These are phyloP conservation scores for Trametes punicea DNA, from an alignment of 768 basidiomycete species.

Conservation along the genomic window DNA sequence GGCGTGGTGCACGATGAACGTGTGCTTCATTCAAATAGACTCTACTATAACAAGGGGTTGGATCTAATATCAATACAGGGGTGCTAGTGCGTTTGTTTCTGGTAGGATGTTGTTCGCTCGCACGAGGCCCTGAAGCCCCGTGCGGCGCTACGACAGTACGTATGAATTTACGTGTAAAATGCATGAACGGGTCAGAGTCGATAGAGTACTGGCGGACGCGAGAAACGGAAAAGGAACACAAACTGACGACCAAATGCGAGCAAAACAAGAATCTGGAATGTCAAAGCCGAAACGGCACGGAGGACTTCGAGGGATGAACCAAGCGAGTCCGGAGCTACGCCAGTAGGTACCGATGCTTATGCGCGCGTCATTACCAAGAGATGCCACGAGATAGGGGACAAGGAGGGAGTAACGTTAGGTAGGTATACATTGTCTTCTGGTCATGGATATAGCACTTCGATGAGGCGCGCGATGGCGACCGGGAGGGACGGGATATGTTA, in stretches of 20 bases:
- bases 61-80: slow-evolving; percentile 7
- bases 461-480: not conserved
- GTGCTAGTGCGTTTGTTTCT: slow-evolving; percentile 2
- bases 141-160: not conserved
- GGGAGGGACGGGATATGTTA: not conserved
- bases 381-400: not conserved
- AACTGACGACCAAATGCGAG: not conserved
- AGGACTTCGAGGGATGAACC: not conserved
- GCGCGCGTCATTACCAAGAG: slow-evolving; percentile 8
- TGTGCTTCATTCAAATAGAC: not conserved
- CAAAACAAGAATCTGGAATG: not conserved
- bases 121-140: not conserved
- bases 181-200: slow-evolving; percentile 6
- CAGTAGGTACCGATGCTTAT: not conserved
- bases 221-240: not conserved
- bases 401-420: slow-evolving; percentile 7
- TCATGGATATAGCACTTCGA: slow-evolving; percentile 17
- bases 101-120: slow-evolving; percentile 12
- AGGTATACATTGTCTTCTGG: slow-evolving; percentile 15
- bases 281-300: not conserved
- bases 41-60: slow-evolving; percentile 2
- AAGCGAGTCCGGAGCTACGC: not conserved
- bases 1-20: not conserved
- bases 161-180: not conserved
- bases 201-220: not conserved